Conservation (phyloP, 805 yeast species). For the Maudiozyma turicensis region DNA sequence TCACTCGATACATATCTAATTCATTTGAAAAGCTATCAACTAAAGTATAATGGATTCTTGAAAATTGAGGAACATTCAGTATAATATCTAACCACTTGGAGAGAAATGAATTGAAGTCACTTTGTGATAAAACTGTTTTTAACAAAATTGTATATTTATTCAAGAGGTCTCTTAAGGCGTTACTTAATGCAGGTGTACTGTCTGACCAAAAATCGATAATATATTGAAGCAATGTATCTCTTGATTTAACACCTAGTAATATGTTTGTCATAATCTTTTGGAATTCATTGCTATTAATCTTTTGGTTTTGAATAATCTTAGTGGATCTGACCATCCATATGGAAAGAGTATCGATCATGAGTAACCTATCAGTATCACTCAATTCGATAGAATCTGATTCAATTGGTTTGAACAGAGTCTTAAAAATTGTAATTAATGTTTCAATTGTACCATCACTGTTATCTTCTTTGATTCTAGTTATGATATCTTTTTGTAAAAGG, state of each 20-base stretch:
- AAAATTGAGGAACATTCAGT: slow-evolving; percentile 37
- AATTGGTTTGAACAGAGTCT: slow-evolving; percentile 4
- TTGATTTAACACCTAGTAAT: slow-evolving; percentile 14
- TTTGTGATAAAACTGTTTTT: slow-evolving; percentile 19
- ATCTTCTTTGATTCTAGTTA: background rate
- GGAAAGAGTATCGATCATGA: slow-evolving; percentile 50
- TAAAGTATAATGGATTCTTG: slow-evolving; percentile 53
- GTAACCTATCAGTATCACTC: slow-evolving; percentile 20
- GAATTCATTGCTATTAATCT: slow-evolving; percentile 11
- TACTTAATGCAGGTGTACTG: slow-evolving; percentile 59
- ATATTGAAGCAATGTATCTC: slow-evolving; percentile 37
- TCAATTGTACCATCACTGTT: slow-evolving; percentile 2
- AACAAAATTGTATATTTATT: slow-evolving; percentile 40
- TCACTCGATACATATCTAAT: slow-evolving; percentile 34
- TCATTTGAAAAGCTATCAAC: slow-evolving; percentile 48
- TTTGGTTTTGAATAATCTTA: slow-evolving; percentile 29
- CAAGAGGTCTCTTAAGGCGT: slow-evolving; percentile 56
- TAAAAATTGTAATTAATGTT: slow-evolving; percentile 5
- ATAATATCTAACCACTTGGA: slow-evolving; percentile 39
- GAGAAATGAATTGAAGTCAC: slow-evolving; percentile 19
- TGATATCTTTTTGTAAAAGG: slow-evolving; percentile 1
- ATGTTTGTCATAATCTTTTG: slow-evolving; percentile 5
- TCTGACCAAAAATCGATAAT: slow-evolving; percentile 63
- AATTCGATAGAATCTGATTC: slow-evolving; percentile 4
- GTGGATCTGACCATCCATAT: slow-evolving; percentile 53